These are phyloP conservation scores for Drechslerella coelobrocha DNA, from an alignment of 2,329 filamentous ascomycete genomes.

Conservation along the genomic window DNA sequence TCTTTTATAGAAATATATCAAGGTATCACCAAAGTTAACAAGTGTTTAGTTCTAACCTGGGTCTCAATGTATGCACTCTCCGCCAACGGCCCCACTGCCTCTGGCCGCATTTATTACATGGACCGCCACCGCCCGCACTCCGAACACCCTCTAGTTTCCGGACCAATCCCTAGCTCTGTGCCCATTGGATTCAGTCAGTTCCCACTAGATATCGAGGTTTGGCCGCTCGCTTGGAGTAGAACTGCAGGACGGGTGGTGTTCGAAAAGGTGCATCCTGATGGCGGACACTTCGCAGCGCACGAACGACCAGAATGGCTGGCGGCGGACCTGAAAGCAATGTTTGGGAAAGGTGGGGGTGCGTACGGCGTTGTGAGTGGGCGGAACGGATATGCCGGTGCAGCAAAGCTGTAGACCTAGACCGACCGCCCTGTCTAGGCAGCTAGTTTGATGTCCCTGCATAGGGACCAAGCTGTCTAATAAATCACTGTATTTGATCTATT, in stretches of 20 bases:
- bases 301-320: conserved; percentile 60
- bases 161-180: conserved; percentile 24
- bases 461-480: no score
- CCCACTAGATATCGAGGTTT: conserved; percentile 33
- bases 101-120: conserved; percentile 43
- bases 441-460: neutral
- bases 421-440: neutral
- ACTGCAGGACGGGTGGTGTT: conserved; percentile 48
- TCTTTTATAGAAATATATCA: neutral
- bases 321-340: conserved; percentile 61
- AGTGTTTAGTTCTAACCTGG: conserved; percentile 34
- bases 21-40: neutral
- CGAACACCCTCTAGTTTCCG: conserved; percentile 1
- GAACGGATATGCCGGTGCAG: conserved; percentile 24
- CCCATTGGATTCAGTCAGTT: conserved; percentile 40
- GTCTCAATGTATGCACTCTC: conserved; percentile 42
- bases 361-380: conserved; percentile 30
- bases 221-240: conserved; percentile 34
- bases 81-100: conserved; percentile 18
- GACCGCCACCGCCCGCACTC: conserved; percentile 22
- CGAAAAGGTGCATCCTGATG: conserved; percentile 55
- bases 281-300: conserved; percentile 65
- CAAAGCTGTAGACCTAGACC: conserved; percentile 11
- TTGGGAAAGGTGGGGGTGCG: conserved; percentile 56
- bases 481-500: no score